Percentiles rank a stretch among this genome's conserved stretches.
These are phyloP conservation scores for Lycium ferocissimum DNA, from an alignment of 257 asterid genomes.

Conservation along the genomic window DNA sequence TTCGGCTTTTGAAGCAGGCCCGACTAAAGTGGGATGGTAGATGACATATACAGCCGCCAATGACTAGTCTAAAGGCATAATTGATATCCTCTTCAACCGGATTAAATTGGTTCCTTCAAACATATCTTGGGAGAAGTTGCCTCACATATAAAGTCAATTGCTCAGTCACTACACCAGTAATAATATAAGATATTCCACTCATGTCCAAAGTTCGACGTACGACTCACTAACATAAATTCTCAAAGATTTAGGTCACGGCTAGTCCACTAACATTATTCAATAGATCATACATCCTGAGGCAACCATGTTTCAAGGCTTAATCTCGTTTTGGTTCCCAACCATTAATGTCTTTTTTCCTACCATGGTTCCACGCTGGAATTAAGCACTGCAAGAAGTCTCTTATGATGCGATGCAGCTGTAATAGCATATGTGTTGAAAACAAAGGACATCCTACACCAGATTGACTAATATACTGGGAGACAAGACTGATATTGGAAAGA, in stretches of 20 bases:
- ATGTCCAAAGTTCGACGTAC: not conserved
- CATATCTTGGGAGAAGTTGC: not conserved
- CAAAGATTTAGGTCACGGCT: not conserved
- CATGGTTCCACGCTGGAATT: not conserved
- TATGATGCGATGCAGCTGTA: not conserved
- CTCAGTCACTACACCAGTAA: slow-evolving; percentile 7
- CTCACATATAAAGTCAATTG: not conserved
- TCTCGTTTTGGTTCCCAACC: not conserved
- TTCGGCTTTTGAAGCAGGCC: not conserved
- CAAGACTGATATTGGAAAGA: not conserved
- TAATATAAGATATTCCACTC: not conserved
- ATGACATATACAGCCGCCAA: not conserved
- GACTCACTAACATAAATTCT: not conserved
- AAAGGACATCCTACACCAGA: not conserved
- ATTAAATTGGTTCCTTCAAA: not conserved
- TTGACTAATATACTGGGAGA: not conserved
- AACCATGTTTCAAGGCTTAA: not conserved
- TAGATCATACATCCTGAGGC: not conserved
- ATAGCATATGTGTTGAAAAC: not conserved
- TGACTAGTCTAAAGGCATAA: not conserved
- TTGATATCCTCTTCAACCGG: not conserved
- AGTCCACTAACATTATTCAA: not conserved
- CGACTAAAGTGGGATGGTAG: not conserved
- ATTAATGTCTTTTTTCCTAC: not conserved
- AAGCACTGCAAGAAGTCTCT: not conserved